A percentile compares a stretch with the other conserved stretches of the same genome.
Evolutionary conservation across 441 rosid genomes (phyloP).

Genomic region (Sinapis alba): DNA sequence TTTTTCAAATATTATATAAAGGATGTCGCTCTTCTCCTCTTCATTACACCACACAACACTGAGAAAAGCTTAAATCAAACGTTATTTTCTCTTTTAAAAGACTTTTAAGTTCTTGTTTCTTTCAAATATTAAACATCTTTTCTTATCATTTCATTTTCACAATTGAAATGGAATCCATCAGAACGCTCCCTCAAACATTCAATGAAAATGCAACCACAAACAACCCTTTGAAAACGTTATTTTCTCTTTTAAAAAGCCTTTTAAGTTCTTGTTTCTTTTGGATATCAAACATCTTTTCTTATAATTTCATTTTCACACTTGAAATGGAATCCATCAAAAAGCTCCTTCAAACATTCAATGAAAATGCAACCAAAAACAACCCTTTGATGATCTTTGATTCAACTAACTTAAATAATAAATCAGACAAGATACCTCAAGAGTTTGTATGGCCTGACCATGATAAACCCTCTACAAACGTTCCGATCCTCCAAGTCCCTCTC

Average conservation of each 20-base stretch:
- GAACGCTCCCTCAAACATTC: neutral
- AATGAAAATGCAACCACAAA: neutral
- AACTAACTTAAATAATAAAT: conserved; percentile 24
- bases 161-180: neutral
- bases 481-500: conserved; percentile 43
- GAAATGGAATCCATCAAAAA: neutral
- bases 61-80: neutral
- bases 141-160: neutral
- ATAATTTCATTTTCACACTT: neutral
- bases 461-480: conserved; percentile 40
- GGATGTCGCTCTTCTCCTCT: neutral
- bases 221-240: neutral
- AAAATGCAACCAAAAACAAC: neutral
- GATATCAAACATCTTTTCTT: neutral
- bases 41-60: neutral
- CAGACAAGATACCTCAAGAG: conserved; percentile 40
- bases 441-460: conserved; percentile 59
- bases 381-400: conserved; percentile 38
- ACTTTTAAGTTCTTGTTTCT: neutral
- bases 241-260: neutral
- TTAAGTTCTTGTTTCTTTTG: neutral
- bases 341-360: neutral
- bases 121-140: neutral
- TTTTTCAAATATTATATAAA: neutral
- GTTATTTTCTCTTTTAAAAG: neutral